Evolutionary conservation across 2,329 filamentous ascomycete genomes (phyloP), one percentile per base, ranked within the genome.

Genomic region (Sarocladiaceae sp.): DNA sequence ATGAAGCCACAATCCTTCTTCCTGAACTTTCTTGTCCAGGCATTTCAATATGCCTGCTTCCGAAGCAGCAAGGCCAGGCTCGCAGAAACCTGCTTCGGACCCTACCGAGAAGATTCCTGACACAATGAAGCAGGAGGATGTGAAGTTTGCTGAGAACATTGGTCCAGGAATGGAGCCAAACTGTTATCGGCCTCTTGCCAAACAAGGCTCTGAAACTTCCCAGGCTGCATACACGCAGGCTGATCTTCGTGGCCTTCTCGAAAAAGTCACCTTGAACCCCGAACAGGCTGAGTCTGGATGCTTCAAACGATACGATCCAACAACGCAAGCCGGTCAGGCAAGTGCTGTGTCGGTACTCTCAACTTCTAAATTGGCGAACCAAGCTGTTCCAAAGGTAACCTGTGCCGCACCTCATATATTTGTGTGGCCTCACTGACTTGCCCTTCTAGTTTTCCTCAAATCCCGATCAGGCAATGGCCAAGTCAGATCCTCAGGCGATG

Each of bases 401-500:
- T n/a, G n/a, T 33, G 50, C 52, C 3, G 29, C 10, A 48, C 11
- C 23, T 48, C 23, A 13, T 53, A 26, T 26, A 26, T 60, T 59
- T 31, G 58, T 64, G 60, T 4, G 5, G 15, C 26, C 7, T 6
- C 17, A 17, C 25, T 62, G 64, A 74, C 71, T 76, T 68, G 28
- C 36, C 11, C 23, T 26, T 25, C 22, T 11, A 31, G 59, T 11
- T 33, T 20, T 36, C 47, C 3, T 10, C 18, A 4, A 6, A 15
- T 49, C 74, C 62, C 55, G 73, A 77, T 58, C 75, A 79, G 29
- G 40, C 61, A 3, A 59, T 65, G 10, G 62, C 61, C 5, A 56
- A 65, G 11, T 56, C 62, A 44, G 75, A 78, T 36, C 57, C 68
- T 26, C 78, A 75, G 52, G 75, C 78, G 8, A 83, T 92, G 75